phyloP scores from a whole-genome alignment of 306 rosid species.

The Carpinus fangiana region DNA sequence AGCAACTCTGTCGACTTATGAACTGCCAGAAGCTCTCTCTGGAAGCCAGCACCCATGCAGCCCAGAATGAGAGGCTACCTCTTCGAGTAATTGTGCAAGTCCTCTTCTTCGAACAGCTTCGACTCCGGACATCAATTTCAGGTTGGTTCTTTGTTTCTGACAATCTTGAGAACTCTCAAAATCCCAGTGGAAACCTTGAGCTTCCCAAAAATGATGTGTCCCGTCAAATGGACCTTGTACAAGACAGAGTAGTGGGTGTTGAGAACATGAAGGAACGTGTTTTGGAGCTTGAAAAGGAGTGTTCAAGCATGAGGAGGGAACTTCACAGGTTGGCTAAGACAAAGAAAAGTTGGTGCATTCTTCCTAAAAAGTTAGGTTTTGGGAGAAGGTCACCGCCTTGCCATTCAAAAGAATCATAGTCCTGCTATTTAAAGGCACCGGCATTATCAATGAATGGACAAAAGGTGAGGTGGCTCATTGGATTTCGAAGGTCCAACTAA shows the following conservation, averaged over 20 bases:
- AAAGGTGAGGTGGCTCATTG: conserved; percentile 30
- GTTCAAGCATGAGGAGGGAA: conserved; percentile 67
- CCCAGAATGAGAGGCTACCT: conserved; percentile 88
- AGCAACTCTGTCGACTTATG: conserved; percentile 78
- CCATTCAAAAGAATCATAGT: conserved; percentile 39
- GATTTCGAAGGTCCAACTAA: conserved; percentile 28
- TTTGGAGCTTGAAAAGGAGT: conserved; percentile 76
- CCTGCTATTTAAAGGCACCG: conserved; percentile 27
- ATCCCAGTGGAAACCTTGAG: conserved; percentile 47
- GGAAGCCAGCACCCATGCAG: conserved; percentile 96
- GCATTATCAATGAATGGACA: conserved; percentile 40
- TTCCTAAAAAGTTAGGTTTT: conserved; percentile 61
- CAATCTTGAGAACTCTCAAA: conserved; percentile 58
- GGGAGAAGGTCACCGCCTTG: conserved; percentile 50
- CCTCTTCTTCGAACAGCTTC: conserved; percentile 81
- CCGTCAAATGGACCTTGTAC: conserved; percentile 17
- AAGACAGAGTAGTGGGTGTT: conserved; percentile 34
- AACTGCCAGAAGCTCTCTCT: conserved; percentile 92
- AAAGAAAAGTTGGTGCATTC: conserved; percentile 65
- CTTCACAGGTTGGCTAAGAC: conserved; percentile 69
- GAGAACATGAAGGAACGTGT: conserved; percentile 63
- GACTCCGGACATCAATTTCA: conserved; percentile 73
- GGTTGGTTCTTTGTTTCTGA: conserved; percentile 83
- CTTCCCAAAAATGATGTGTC: conserved; percentile 37
- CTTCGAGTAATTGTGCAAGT: conserved; percentile 86